Conservation (phyloP, 2,329 filamentous ascomycete species). For the Ceratocystis cubensis region DNA sequence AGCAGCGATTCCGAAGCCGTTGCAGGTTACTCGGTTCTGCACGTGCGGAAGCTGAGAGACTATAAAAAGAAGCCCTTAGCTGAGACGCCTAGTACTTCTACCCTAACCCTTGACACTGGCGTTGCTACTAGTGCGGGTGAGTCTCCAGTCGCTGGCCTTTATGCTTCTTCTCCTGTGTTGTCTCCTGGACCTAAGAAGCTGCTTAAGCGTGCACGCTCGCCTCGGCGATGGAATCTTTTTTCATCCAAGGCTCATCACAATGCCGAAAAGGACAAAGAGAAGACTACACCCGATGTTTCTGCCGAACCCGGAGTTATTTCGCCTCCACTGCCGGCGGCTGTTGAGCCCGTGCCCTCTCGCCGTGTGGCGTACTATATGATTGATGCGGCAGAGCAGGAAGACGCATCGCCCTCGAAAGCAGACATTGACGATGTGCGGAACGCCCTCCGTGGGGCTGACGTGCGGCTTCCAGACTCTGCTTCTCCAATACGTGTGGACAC, state of each 20-base stretch:
- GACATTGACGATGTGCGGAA: slow-evolving; percentile 14
- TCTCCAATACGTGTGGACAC: neutral
- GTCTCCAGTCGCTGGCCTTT: neutral
- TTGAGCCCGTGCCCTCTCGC: slow-evolving; percentile 37
- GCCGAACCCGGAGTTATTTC: slow-evolving; percentile 25
- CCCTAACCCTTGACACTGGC: neutral
- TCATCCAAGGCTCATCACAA: slow-evolving; percentile 36
- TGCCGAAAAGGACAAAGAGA: slow-evolving; percentile 25
- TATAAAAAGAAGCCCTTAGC: neutral
- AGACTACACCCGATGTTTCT: neutral
- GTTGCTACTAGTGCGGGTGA: neutral
- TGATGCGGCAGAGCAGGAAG: slow-evolving; percentile 44
- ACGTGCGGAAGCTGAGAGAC: slow-evolving; percentile 31
- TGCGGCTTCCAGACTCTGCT: slow-evolving; percentile 36
- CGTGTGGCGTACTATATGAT: slow-evolving; percentile 49
- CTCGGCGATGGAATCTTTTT: slow-evolving; percentile 53
- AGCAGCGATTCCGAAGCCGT: slow-evolving; percentile 43
- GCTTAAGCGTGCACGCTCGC: slow-evolving; percentile 42
- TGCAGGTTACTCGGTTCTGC: slow-evolving; percentile 39
- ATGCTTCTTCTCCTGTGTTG: neutral
- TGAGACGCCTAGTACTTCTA: neutral
- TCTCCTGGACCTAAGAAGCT: slow-evolving; percentile 37
- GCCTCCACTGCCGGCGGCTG: slow-evolving; percentile 35
- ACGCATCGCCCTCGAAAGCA: neutral
- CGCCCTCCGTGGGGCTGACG: slow-evolving; percentile 11